Percentiles rank a stretch among this genome's conserved stretches.
Evolutionary conservation across 208 protist genomes (phyloP).

Genomic region (Tritrichomonas musculus): DNA sequence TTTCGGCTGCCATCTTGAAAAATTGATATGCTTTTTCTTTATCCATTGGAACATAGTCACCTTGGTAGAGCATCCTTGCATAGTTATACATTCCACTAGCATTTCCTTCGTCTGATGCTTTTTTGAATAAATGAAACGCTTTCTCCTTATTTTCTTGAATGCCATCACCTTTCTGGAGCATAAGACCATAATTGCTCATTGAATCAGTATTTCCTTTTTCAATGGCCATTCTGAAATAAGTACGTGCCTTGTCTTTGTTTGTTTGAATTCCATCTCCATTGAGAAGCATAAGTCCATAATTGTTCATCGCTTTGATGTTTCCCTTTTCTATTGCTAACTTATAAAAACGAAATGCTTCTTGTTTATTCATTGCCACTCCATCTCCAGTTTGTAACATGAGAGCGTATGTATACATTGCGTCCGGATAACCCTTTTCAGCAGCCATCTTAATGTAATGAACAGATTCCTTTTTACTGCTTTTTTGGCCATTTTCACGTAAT

Average conservation of each 20-base stretch:
- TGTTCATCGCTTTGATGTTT: not conserved
- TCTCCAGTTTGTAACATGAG: not conserved
- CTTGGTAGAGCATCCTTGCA: not conserved
- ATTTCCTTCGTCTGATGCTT: not conserved
- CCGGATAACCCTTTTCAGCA: not conserved
- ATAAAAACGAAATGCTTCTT: not conserved
- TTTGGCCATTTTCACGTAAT: too few relatives aligned
- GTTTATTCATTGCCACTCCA: not conserved
- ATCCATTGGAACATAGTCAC: not conserved
- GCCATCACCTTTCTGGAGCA: not conserved
- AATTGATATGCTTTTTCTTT: not conserved
- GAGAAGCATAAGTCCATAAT: not conserved
- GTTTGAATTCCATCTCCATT: not conserved
- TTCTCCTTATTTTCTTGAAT: not conserved
- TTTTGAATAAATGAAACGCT: not conserved
- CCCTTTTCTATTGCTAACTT: not conserved
- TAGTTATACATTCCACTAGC: not conserved
- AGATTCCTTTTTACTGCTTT: too few relatives aligned
- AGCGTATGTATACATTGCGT: not conserved
- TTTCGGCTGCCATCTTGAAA: not conserved
- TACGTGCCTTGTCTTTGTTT: not conserved
- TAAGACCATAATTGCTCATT: not conserved
- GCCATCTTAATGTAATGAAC: not conserved
- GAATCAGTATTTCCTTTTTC: not conserved
- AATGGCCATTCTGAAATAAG: not conserved